phyloP scores from a whole-genome alignment of 148 eudicot species.

The Vaccinium myrtillus region DNA sequence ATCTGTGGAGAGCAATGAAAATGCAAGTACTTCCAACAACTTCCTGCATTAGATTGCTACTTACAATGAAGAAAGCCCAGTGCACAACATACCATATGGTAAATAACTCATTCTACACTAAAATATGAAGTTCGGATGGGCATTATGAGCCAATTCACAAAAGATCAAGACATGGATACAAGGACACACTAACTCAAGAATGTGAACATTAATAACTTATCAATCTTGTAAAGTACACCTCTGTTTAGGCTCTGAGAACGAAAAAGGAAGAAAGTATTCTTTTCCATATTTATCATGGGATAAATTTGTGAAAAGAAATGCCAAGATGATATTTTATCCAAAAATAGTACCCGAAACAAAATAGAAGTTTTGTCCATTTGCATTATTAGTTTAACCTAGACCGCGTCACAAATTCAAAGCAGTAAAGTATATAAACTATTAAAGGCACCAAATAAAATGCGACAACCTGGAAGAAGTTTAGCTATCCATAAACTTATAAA shows the following conservation, averaged over 20 bases:
- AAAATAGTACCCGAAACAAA: background rate
- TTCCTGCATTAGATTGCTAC: slow-evolving; percentile 47
- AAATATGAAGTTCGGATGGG: background rate
- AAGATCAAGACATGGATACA: background rate
- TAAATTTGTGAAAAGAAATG: background rate
- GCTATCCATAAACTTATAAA: background rate
- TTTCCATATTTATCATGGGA: background rate
- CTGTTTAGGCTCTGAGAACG: background rate
- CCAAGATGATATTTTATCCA: background rate
- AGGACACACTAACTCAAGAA: background rate
- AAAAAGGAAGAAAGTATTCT: background rate
- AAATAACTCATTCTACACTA: background rate
- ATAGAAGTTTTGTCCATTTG: background rate
- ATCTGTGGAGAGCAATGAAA: slow-evolving; percentile 80
- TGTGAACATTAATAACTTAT: background rate
- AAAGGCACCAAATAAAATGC: background rate
- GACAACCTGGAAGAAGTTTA: background rate
- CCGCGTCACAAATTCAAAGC: background rate
- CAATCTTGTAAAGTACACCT: background rate
- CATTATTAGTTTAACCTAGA: slow-evolving; percentile 1
- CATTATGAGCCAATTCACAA: background rate
- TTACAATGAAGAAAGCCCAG: background rate
- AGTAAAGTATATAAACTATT: background rate
- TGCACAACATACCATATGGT: background rate
- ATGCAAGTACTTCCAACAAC: slow-evolving; percentile 77